Evolutionary conservation across 345 rosid species (phyloP).

Genomic region (Acer negundo): DNA sequence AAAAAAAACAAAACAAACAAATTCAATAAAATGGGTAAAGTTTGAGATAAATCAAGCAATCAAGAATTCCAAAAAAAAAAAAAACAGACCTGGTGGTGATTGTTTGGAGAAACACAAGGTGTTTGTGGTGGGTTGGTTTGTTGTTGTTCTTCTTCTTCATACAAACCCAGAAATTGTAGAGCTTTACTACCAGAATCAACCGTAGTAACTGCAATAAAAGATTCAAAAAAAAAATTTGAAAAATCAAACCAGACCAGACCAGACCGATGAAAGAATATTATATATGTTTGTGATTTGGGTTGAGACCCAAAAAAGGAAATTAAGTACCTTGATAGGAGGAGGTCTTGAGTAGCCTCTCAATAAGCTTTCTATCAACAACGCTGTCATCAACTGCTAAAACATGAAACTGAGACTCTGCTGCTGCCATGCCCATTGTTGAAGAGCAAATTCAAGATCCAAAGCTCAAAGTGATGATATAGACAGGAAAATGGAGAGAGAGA

Average conservation of each 20-base stretch:
- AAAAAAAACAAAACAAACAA: neutral
- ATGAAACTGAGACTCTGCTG: conserved; percentile 66
- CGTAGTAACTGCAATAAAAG: conserved; percentile 52
- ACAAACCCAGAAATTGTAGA: conserved; percentile 63
- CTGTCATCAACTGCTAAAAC: conserved; percentile 97
- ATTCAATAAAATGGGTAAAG: conserved; percentile 10
- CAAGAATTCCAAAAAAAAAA: neutral
- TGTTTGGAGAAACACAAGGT: conserved; percentile 32
- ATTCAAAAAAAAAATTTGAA: neutral
- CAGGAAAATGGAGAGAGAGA: too few species aligned
- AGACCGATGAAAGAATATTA: neutral
- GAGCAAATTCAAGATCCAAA: conserved; percentile 24
- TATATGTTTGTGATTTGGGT: too few species aligned
- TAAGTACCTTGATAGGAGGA: conserved; percentile 82
- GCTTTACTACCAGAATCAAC: conserved; percentile 83
- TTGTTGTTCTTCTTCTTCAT: conserved; percentile 26
- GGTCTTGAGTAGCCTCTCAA: conserved; percentile 85
- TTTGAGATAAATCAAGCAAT: neutral
- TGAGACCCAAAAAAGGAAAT: neutral
- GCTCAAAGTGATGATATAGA: neutral
- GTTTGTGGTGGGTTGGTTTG: conserved; percentile 23
- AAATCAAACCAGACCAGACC: neutral
- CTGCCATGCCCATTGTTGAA: conserved; percentile 49
- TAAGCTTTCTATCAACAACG: conserved; percentile 74
- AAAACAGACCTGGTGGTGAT: conserved; percentile 33